These are phyloP conservation scores for Fomitopsis schrenkii DNA, from an alignment of 1,284 basidiomycete genomes.

Conservation along the genomic window DNA sequence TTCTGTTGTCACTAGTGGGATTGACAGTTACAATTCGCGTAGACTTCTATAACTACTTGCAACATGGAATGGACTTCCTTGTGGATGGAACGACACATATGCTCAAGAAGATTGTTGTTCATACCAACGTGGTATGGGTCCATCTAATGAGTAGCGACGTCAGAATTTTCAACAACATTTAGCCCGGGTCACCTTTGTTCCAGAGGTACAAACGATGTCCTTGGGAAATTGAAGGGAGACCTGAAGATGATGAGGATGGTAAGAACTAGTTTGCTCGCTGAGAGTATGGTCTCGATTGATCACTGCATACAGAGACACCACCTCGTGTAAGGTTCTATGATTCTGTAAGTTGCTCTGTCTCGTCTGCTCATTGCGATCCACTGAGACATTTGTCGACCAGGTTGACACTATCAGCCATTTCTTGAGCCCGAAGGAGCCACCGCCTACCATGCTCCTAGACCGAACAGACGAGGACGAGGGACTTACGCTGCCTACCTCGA, in stretches of 20 bases:
- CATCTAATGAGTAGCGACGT: not conserved
- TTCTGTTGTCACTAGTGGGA: not conserved
- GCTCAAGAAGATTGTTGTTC: constrained; percentile 82
- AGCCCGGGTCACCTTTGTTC: constrained; percentile 86
- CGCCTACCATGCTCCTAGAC: constrained; percentile 83
- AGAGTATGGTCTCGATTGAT: not conserved
- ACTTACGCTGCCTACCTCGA: constrained; percentile 65
- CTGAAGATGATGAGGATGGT: constrained; percentile 79
- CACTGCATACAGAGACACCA: constrained; percentile 48
- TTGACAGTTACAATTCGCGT: not conserved
- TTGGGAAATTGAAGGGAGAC: constrained; percentile 74
- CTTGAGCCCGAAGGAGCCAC: constrained; percentile 60
- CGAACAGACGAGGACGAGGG: constrained; percentile 78
- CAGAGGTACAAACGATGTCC: constrained; percentile 87
- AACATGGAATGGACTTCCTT: constrained; percentile 83
- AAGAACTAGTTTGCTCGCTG: constrained; percentile 5
- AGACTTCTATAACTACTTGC: constrained; percentile 94
- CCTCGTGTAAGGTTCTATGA: constrained; percentile 65
- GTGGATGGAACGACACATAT: constrained; percentile 66
- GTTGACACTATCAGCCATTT: constrained; percentile 76
- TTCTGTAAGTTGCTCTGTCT: constrained; percentile 37
- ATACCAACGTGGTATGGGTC: constrained; percentile 75
- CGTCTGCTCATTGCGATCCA: not conserved
- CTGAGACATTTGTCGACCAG: constrained; percentile 29
- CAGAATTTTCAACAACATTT: not conserved